phyloP scores from a whole-genome alignment of 225 moss, liverwort and hornwort genomes.

The Anthoceros angustus region DNA sequence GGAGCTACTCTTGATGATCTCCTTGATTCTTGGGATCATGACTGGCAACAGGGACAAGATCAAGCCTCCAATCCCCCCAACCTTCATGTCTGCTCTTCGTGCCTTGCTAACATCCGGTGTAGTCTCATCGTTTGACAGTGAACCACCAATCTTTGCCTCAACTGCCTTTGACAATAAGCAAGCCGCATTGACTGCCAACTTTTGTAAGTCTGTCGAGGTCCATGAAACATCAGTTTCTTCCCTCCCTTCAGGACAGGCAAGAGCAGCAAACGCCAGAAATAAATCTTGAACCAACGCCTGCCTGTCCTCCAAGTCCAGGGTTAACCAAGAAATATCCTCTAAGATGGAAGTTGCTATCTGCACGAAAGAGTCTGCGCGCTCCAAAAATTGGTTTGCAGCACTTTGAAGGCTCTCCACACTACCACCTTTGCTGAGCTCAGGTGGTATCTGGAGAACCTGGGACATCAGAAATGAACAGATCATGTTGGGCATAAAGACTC shows the following conservation, averaged over 20 bases:
- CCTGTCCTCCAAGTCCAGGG: constrained; percentile 16
- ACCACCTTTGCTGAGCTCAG: constrained; percentile 37
- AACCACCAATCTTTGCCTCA: background rate
- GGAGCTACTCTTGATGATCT: constrained; percentile 41
- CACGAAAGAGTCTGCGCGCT: constrained; percentile 26
- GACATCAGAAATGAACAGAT: constrained; percentile 7
- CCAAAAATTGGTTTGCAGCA: constrained; percentile 31
- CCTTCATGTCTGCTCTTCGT: constrained; percentile 5
- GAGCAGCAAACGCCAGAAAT: constrained; percentile 42
- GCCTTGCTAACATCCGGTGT: constrained; percentile 8
- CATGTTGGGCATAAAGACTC: background rate
- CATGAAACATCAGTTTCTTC: constrained; percentile 29
- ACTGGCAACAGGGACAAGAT: constrained; percentile 32
- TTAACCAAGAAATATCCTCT: constrained; percentile 22
- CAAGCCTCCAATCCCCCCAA: constrained; percentile 17
- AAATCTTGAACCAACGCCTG: constrained; percentile 28
- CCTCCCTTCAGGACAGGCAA: constrained; percentile 40
- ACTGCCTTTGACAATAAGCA: constrained; percentile 26
- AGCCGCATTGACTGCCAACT: constrained; percentile 26
- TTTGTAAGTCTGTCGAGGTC: constrained; percentile 35
- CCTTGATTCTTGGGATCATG: constrained; percentile 42
- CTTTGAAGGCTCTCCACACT: constrained; percentile 34
- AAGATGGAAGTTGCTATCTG: constrained; percentile 35
- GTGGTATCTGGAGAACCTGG: constrained; percentile 61
- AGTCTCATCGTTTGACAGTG: constrained; percentile 5